These are phyloP conservation scores for Calonectria hawksworthii DNA, from an alignment of 2,329 filamentous ascomycete genomes.

Conservation along the genomic window DNA sequence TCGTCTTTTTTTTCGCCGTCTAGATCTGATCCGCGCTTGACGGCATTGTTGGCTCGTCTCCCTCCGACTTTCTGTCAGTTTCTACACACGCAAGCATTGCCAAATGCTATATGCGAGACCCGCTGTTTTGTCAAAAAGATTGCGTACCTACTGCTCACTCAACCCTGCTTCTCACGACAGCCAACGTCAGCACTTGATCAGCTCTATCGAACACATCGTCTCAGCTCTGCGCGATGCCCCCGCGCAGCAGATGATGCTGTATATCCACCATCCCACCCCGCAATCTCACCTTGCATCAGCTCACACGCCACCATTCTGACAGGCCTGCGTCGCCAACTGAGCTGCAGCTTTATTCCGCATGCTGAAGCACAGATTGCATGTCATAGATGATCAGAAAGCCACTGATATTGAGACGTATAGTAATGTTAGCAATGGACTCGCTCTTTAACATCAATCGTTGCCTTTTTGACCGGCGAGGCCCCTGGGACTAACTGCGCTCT, in stretches of 20 bases:
- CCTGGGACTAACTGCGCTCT: background rate
- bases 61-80: background rate
- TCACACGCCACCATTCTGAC: background rate
- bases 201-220: background rate
- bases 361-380: background rate
- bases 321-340: background rate
- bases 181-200: slow-evolving; percentile 2
- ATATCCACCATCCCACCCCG: background rate
- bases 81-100: background rate
- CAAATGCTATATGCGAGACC: background rate
- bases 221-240: background rate
- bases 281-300: background rate
- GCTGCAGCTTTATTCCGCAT: background rate
- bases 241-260: background rate
- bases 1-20: background rate
- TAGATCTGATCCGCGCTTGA: background rate
- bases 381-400: background rate
- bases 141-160: background rate
- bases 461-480: background rate
- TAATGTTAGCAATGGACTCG: background rate
- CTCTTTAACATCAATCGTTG: background rate
- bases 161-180: background rate
- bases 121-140: background rate
- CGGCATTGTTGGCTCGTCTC: background rate
- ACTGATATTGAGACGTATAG: background rate